Evolutionary conservation across 805 yeast species (phyloP).

Genomic region (Saccharomyces kudriavzevii): DNA sequence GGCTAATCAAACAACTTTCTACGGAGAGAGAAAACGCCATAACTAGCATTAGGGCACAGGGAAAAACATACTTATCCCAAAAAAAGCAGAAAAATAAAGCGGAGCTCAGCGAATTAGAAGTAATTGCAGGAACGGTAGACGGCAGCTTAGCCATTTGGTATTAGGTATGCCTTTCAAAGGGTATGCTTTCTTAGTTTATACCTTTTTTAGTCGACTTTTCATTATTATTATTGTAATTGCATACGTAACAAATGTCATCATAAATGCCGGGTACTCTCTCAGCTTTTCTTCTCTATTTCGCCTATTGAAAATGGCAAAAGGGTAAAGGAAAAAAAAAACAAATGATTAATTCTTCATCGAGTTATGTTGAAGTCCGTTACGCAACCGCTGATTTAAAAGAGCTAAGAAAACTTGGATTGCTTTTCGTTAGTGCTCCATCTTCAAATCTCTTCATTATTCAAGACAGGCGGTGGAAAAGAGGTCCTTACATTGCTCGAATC

Average conservation of each 20-base stretch:
- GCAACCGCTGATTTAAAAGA: neutral
- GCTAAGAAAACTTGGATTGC: neutral
- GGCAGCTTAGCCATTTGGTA: slow-evolving; percentile 47
- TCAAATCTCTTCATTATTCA: neutral
- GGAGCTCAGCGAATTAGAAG: slow-evolving; percentile 32
- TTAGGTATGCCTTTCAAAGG: neutral
- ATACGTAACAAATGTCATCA: neutral
- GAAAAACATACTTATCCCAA: slow-evolving; percentile 4
- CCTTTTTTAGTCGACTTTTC: neutral
- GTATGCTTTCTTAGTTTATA: neutral
- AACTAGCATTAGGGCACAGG: slow-evolving; percentile 9
- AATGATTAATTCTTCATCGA: neutral
- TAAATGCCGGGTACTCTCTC: neutral
- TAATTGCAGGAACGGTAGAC: slow-evolving; percentile 46
- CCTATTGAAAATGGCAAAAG: neutral
- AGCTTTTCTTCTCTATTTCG: neutral
- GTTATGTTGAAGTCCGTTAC: neutral
- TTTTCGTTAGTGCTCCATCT: neutral
- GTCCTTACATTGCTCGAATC: neutral
- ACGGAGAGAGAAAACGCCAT: slow-evolving; percentile 13
- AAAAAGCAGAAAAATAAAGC: slow-evolving; percentile 4
- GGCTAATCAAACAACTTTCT: slow-evolving; percentile 17
- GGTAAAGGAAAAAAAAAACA: neutral
- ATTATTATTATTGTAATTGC: neutral
- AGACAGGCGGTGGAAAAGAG: neutral